Evolutionary conservation across 192 early-diverging fungal genomes (phyloP), one percentile per base, ranked within the genome.

Genomic region (Dimargaris cristalligena): DNA sequence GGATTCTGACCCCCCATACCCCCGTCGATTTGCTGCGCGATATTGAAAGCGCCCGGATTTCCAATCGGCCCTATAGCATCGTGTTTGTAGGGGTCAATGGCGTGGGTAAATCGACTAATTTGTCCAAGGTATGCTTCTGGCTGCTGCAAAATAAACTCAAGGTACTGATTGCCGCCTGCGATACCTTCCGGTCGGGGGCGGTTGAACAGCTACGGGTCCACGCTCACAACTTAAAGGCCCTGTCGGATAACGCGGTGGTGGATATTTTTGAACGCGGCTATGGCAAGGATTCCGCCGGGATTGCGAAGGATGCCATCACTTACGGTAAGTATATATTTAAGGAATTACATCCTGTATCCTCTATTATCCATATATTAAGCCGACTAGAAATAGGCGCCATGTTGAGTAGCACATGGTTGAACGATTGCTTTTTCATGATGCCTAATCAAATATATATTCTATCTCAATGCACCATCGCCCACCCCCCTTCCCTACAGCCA

Each of bases 11-110:
- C 6, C 94, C 94, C 0, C 76, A 80, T 31, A 86, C 91, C 16
- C 92, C 90, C 0, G 84, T 88, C 13, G 91, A 97, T 67, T 74
- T 97, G 14, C 76, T 97, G 44, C 87, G 89, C 28, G 91, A 94
- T 71, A 90, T 97, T 58, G 73, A 78, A 34, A 77, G 82, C 60
- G 81, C 83, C 6, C 76, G 77, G 57, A 63, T 71, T 30, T 67
- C 84, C 62, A 64, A 72, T 13, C 76, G 87, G 55, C 91, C 94
- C 1, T 97, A 94, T 67, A 85, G 80, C 0, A 88, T 94, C 60
- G 83, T 82, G 8, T 94, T 97, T 71, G 86, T 92, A 46, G 94
- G 94, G 28, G 94, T 97, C 31, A 97, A 97, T 67, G 94, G 94
- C 41, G 91, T 97, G 11, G 88, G 86, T 62, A 85, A 94, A 64